These are phyloP conservation scores for Austropuccinia psidii DNA, from an alignment of 1,284 basidiomycete genomes.

Conservation along the genomic window DNA sequence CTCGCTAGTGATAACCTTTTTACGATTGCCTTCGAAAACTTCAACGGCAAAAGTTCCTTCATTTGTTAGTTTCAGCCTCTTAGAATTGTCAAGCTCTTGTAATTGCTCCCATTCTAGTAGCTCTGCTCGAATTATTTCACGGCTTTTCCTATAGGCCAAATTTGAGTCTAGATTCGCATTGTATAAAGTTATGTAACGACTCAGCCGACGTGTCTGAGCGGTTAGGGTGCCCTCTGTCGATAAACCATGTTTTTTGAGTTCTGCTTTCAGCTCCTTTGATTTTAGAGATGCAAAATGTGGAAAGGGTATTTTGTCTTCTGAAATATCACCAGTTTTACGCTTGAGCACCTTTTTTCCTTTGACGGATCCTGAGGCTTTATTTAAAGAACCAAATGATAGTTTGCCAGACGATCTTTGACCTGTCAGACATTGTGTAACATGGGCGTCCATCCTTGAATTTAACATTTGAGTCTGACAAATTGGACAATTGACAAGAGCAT, in stretches of 20 bases:
- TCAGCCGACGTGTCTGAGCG: background rate
- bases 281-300: constrained; percentile 30
- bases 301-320: constrained; percentile 17
- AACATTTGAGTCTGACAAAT: constrained; percentile 12
- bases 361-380: background rate
- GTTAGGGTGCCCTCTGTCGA: background rate
- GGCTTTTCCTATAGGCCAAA: constrained; percentile 4
- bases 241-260: constrained; percentile 10
- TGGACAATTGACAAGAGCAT: constrained; percentile 24
- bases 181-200: constrained; percentile 14
- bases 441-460: constrained; percentile 25
- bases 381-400: background rate
- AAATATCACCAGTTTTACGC: background rate
- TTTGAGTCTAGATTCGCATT: constrained; percentile 33
- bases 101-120: constrained; percentile 27
- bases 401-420: background rate
- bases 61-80: background rate
- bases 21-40: background rate
- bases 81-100: constrained; percentile 16
- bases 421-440: constrained; percentile 2
- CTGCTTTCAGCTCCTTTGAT: constrained; percentile 10
- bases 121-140: constrained; percentile 6
- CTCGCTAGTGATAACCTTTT: background rate
- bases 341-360: background rate
- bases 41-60: background rate